These are phyloP conservation scores for Taphrina flavorubra DNA, from an alignment of 1,139 yeast species.

Conservation along the genomic window DNA sequence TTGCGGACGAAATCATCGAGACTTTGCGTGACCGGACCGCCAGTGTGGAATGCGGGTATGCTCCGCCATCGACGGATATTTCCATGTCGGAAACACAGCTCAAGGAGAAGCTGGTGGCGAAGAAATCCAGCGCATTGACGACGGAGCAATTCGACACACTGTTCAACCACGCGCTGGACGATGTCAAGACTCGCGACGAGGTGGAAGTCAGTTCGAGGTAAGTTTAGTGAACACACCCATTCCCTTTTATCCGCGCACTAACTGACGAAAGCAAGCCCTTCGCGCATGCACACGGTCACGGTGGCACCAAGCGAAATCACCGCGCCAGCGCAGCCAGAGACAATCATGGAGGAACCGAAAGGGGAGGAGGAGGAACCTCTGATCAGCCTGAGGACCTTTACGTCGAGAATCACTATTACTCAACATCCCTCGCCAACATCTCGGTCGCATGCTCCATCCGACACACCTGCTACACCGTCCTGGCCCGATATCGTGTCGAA, in stretches of 20 bases:
- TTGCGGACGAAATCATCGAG: constrained; percentile 71
- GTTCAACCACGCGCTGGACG: constrained; percentile 71
- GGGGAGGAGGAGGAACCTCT: no score
- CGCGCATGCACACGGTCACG: constrained; percentile 19
- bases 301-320: constrained; percentile 13
- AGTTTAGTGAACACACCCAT: not conserved
- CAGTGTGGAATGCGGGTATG: constrained; percentile 65
- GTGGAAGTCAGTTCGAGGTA: constrained; percentile 42
- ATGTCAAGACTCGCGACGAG: constrained; percentile 53
- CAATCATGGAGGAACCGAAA: not conserved
- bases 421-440: constrained; percentile 52
- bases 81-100: constrained; percentile 51
- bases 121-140: constrained; percentile 60
- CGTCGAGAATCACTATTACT: constrained; percentile 48
- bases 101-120: constrained; percentile 46
- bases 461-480: constrained; percentile 48
- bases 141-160: constrained; percentile 78
- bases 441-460: constrained; percentile 50
- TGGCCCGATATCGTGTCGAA: constrained; percentile 50
- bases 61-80: constrained; percentile 21
- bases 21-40: constrained; percentile 75
- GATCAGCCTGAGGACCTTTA: constrained; percentile 27
- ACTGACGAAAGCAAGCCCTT: constrained; percentile 38
- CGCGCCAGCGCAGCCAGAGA: constrained; percentile 10
- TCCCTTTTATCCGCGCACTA: not conserved